These are phyloP conservation scores for Hibiscus trionum DNA, from an alignment of 345 rosid genomes.

Conservation along the genomic window DNA sequence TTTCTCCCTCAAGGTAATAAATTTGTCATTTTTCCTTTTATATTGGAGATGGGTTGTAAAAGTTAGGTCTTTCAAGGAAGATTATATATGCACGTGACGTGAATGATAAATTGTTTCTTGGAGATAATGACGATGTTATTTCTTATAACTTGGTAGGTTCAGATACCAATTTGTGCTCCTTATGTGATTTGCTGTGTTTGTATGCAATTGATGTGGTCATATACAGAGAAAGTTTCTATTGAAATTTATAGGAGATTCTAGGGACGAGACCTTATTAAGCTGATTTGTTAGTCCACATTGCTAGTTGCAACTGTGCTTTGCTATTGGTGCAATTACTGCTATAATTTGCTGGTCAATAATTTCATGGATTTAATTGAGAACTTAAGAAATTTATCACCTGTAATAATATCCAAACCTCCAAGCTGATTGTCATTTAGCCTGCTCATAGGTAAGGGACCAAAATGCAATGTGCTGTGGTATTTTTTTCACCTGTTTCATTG, in stretches of 20 bases:
- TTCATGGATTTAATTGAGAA: background rate
- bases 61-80: background rate
- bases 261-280: too few relatives aligned
- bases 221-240: background rate
- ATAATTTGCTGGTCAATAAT: background rate
- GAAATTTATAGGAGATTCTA: too few relatives aligned
- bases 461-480: background rate
- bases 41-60: conserved; percentile 1
- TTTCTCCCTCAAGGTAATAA: conserved; percentile 75
- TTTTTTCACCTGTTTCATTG: background rate
- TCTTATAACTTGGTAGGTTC: background rate
- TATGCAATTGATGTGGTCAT: background rate
- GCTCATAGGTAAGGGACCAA: background rate
- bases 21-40: background rate
- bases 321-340: background rate
- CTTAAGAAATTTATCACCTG: background rate
- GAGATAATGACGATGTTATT: background rate
- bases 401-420: background rate
- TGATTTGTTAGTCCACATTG: background rate
- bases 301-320: background rate
- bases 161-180: background rate
- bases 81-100: conserved; percentile 16
- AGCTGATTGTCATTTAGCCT: background rate
- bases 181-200: background rate
- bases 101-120: conserved; percentile 24